phyloP scores from a whole-genome alignment of 768 basidiomycete genomes.

The Naganishia vaughanmartiniae region DNA sequence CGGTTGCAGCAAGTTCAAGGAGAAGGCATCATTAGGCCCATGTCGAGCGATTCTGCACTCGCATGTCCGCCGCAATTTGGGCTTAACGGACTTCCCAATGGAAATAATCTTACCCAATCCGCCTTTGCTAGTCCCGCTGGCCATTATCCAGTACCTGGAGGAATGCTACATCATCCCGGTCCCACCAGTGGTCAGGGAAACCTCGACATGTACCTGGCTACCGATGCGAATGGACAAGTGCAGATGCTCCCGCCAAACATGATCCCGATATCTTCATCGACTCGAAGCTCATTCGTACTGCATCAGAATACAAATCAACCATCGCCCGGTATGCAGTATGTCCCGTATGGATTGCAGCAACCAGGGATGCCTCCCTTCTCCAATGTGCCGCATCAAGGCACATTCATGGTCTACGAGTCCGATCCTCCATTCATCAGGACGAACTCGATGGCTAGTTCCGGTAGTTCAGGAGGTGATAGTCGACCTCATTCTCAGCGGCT shows the following conservation, averaged over 20 bases:
- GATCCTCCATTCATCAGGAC: neutral
- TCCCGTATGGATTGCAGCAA: conserved; percentile 1
- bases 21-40: conserved; percentile 9
- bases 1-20: conserved; percentile 15
- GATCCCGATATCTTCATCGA: neutral
- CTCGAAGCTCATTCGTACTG: neutral
- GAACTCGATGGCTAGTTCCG: conserved; percentile 11
- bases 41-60: conserved; percentile 15
- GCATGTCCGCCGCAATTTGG: neutral
- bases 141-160: neutral
- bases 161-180: conserved; percentile 9
- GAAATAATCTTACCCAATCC: neutral
- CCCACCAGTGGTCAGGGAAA: neutral
- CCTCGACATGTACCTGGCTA: conserved; percentile 10
- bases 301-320: conserved; percentile 1
- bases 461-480: neutral
- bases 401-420: conserved; percentile 9
- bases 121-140: neutral
- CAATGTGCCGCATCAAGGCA: conserved; percentile 12
- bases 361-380: conserved; percentile 19
- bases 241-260: conserved; percentile 1
- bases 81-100: neutral
- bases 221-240: conserved; percentile 1
- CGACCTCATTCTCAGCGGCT: neutral
- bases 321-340: neutral